A percentile compares a stretch with the other conserved stretches of the same genome.
These are phyloP conservation scores for Fraxinus nigra DNA, from an alignment of 305 asterid species.

Conservation along the genomic window DNA sequence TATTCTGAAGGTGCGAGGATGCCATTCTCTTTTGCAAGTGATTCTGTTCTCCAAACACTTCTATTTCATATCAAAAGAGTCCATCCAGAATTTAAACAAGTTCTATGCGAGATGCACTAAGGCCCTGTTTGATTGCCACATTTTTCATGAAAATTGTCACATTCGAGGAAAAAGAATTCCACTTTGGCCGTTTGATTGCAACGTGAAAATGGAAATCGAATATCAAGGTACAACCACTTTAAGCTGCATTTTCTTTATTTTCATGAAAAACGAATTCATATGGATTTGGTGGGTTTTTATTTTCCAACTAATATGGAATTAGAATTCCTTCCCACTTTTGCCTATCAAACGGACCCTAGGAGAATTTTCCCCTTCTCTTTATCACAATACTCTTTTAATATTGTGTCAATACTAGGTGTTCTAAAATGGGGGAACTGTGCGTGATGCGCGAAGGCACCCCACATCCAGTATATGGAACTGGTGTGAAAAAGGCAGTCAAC, in stretches of 20 bases:
- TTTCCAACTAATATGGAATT: no score
- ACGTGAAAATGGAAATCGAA: no score
- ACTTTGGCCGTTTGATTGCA: no score
- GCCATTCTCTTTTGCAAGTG: neutral
- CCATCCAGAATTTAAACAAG: neutral
- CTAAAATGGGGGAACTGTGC: neutral
- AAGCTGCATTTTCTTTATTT: no score
- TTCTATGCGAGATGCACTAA: slow-evolving; percentile 3
- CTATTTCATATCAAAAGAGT: slow-evolving; percentile 7
- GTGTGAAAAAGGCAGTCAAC: neutral
- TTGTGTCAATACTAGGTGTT: neutral
- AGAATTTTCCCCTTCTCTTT: slow-evolving; percentile 2
- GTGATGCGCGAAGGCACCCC: neutral
- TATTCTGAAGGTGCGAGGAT: neutral
- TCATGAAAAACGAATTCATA: no score
- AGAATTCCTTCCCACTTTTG: no score
- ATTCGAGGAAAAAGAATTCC: no score
- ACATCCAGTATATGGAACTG: neutral
- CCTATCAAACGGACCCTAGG: neutral
- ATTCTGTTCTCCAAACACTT: slow-evolving; percentile 6
- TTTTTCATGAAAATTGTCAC: no score
- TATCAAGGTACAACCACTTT: no score
- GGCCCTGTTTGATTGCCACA: no score
- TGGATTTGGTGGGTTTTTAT: no score
- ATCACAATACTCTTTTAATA: slow-evolving; percentile 12